phyloP scores from a whole-genome alignment of 2,329 filamentous ascomycete genomes.

The Colletotrichum orbiculare region DNA sequence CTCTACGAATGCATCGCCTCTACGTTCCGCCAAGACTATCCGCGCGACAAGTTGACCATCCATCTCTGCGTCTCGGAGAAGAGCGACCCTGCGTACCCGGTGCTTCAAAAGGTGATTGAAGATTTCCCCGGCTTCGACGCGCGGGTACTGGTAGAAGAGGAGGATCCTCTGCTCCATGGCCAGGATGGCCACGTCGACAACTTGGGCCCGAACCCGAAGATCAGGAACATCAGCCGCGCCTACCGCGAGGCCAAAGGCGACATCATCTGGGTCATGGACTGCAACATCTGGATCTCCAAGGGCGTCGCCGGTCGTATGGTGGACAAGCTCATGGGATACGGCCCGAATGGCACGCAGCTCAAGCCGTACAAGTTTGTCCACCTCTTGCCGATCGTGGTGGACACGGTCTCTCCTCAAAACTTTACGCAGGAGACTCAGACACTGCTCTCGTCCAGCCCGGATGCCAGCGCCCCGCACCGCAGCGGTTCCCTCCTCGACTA shows the following conservation, averaged over 20 bases:
- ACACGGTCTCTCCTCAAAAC: slow-evolving; percentile 61
- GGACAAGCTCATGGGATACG: slow-evolving; percentile 81
- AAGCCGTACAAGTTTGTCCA: slow-evolving; percentile 91
- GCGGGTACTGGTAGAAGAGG: slow-evolving; percentile 81
- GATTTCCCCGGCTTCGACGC: slow-evolving; percentile 81
- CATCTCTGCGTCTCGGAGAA: slow-evolving; percentile 83
- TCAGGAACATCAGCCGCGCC: slow-evolving; percentile 93
- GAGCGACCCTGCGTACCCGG: slow-evolving; percentile 80
- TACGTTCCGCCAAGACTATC: slow-evolving; percentile 86
- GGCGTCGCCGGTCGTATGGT: slow-evolving; percentile 90
- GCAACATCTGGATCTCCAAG: slow-evolving; percentile 90
- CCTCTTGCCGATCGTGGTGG: slow-evolving; percentile 90
- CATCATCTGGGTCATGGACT: slow-evolving; percentile 94
- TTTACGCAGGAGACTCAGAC: slow-evolving; percentile 41
- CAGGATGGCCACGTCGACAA: slow-evolving; percentile 60
- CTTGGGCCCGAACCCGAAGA: slow-evolving; percentile 97
- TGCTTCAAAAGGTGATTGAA: slow-evolving; percentile 75
- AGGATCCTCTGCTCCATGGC: slow-evolving; percentile 77
- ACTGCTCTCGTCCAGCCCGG: slow-evolving; percentile 48
- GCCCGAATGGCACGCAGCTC: slow-evolving; percentile 56
- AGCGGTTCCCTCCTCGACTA: slow-evolving; percentile 42
- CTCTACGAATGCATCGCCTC: slow-evolving; percentile 94
- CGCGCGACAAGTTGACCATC: slow-evolving; percentile 78
- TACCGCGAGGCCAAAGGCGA: slow-evolving; percentile 91
- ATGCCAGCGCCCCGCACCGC: slow-evolving; percentile 43